These are phyloP conservation scores for Aspergillus sp. DNA, from an alignment of 2,329 filamentous ascomycete species.

Conservation along the genomic window DNA sequence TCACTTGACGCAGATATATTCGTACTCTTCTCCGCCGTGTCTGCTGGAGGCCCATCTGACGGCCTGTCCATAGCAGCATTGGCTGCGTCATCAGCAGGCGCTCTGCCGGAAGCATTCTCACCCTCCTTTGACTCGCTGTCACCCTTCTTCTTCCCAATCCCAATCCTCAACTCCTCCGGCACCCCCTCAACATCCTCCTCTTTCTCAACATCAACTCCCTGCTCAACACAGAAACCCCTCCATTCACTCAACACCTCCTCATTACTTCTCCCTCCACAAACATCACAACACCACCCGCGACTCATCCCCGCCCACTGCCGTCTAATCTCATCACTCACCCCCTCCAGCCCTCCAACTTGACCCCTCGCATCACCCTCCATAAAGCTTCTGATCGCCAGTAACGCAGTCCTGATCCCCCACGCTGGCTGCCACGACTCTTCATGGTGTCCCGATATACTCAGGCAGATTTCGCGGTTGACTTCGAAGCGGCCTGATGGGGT, in stretches of 20 bases:
- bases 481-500: slow-evolving; percentile 93
- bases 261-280: slow-evolving; percentile 64
- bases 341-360: slow-evolving; percentile 87
- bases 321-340: slow-evolving; percentile 62
- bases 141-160: neutral
- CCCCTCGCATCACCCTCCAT: slow-evolving; percentile 90
- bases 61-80: neutral
- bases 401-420: slow-evolving; percentile 90
- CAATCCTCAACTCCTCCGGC: slow-evolving; percentile 4
- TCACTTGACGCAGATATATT: neutral
- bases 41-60: neutral
- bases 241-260: slow-evolving; percentile 71
- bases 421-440: slow-evolving; percentile 99
- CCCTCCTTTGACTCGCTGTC: neutral
- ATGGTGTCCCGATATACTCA: slow-evolving; percentile 91
- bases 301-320: slow-evolving; percentile 69
- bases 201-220: slow-evolving; percentile 33
- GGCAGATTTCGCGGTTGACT: slow-evolving; percentile 93
- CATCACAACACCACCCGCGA: slow-evolving; percentile 64
- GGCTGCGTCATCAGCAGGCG: neutral
- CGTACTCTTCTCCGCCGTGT: neutral
- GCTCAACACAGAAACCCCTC: slow-evolving; percentile 54
- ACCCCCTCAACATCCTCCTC: slow-evolving; percentile 49
- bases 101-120: too few species aligned
- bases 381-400: slow-evolving; percentile 77